Base-by-base conservation (phyloP, 2,329 filamentous ascomycete species). In the Lachnellula subtilissima region DNA sequence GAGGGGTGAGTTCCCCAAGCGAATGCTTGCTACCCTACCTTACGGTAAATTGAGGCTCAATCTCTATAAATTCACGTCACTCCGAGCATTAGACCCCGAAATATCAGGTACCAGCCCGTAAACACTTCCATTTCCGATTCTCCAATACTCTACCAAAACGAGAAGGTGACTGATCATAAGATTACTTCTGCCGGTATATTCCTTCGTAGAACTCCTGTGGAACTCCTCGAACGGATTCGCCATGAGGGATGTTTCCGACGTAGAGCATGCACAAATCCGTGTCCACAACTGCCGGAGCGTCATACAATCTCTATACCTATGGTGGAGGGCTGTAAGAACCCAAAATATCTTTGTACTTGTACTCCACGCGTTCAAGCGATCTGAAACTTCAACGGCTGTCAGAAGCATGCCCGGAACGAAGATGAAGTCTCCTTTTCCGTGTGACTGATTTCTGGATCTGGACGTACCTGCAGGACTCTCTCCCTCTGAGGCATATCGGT, bases 351-450 rank as follows among this genome's bases (percentile, higher is more conserved):
- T 53, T 57, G 54, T 61, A 48, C 60, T 53, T 57, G 54, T 61
- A 48, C 60, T 64, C 65, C 64, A 67, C 65, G 60, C 61, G 64
- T 68, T 67, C 65, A 55, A 57, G 53, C 58, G 50, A 59, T 62
- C 61, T 69, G 65, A 68, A 64, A 68, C 65, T 51, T 42, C 50
- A 62, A 61, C 62, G 59, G 63, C 61, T 65, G 61, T 63, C 59
- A 64, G 57, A 54, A 55, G 47, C 52, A 57, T 39, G 35, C 36
- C 46, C 50, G 36, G 35, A 50, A 50, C 14, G 37, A 57, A 35
- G 47, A 37, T 9, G 42, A 51, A 47, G 22, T 25, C 43, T 47
- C 47, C 39, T 53, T 12, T 35, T 32, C 32, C n/a, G 52, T 54
- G 54, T 25, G 28, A 53, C 51, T 32, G 11, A n/a, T 19, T 54